Base-by-base conservation (phyloP, 305 asterid genomes). In the Fraxinus paxiana region DNA sequence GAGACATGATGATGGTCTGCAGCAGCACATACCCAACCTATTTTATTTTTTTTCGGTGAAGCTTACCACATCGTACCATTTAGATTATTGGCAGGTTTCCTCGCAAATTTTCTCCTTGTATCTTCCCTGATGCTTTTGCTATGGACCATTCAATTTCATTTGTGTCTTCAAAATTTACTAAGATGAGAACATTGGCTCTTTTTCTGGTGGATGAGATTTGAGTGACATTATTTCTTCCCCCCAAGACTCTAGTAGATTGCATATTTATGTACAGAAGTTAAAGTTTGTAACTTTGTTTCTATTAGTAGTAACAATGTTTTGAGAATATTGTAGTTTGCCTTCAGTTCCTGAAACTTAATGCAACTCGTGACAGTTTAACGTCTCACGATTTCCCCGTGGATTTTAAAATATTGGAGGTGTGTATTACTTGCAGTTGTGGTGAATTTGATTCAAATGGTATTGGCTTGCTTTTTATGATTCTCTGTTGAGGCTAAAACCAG, bases 241-340 rank as follows among this genome's bases (percentile, higher is more conserved):
- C 82, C 48, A 82, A 51, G 84, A 77, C 70, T 81, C 70, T 81
- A 78, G 82, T 75, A 65, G 75, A 83, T 69, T 84, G 81, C 83
- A 85, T 56, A 77, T 86, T 79, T 81, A 84, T 91, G 93, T 91
- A 91, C 86, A 89, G 85, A 84, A 84, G 85, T 73, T 84, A 76
- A 79, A 83, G 78, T 15, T 15, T 82, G 82, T 86, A 77, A 82
- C 83, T 56, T n/a, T 72, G 31, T 73, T 35, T 72, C 46, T 22
- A n/a, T 7, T 0, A 8, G 77, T 24, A 5, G 30, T 35, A n/a
- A 7, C 26, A 43, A 18, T 35, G 17, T 73, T 73, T 35, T 79
- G 78, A 84, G 73, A 75, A 12, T 61, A 65, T 78, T 35, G 61
- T 76, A 24, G 73, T 69, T 70, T 77, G 75, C 35, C 63, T 67